Base-by-base conservation (phyloP, 805 yeast species). In the Tetrapisispora nanseiensis region DNA sequence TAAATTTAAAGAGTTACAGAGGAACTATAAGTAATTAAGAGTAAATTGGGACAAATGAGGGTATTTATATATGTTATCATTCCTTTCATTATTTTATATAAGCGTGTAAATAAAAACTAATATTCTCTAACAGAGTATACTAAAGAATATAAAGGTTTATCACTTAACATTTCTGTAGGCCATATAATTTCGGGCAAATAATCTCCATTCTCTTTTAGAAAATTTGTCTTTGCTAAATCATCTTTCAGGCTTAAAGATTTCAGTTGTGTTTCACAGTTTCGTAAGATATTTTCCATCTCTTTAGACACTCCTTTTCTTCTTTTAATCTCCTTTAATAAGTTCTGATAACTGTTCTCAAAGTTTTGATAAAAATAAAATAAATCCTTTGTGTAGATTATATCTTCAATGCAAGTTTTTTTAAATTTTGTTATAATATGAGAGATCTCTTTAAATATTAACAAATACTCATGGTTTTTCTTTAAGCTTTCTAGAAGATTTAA, bases 101-200 rank as follows among this genome's bases (percentile, higher is more conserved):
- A 26, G 9, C 35, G 9, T 41, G 40, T 37, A 41, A 19, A 41
- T 41, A 37, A 15, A 23, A n/a, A 29, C 18, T 30, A 46, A 19
- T 28, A 36, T 52, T 49, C 27, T 32, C 45, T 46, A n/a, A 55
- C 42, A 28, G 39, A 45, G 38, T 52, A 59, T 5, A 52, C 50
- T 21, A 61, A 38, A 10, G 53, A 42, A 43, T 53, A 62, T 31
- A 57, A 37, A 12, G 64, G 62, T 31, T 54, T 39, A 22, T 51
- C 32, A 49, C 60, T 59, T 27, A 61, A 69, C 28, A 64, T 59
- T 31, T 70, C 58, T 3, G 69, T 69, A 1, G 68, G 62, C 76
- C 77, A 75, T 3, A 76, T 59, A 46, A 74, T 74, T 35, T 59
- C 65, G 0, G 89, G 89, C 12, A 81, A 59, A 47, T 59, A 80